These are phyloP conservation scores for Xylaria arbuscula DNA, from an alignment of 2,329 filamentous ascomycete genomes.

Conservation along the genomic window DNA sequence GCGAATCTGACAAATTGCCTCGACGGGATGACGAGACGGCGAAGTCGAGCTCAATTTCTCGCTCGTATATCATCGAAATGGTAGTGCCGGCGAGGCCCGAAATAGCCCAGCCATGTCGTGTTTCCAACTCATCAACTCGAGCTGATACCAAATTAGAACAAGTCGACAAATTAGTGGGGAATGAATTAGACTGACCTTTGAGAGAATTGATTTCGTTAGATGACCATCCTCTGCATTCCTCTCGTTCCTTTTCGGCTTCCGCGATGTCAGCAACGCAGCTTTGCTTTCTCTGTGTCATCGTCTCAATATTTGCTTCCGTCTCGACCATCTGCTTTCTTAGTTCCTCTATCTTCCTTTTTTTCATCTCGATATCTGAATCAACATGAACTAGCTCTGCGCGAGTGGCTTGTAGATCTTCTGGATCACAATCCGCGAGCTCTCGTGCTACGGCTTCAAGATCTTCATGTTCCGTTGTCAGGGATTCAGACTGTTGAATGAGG, in stretches of 20 bases:
- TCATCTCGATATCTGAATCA: conserved; percentile 75
- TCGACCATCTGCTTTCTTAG: conserved; percentile 74
- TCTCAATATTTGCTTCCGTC: conserved; percentile 72
- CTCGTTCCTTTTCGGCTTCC: conserved; percentile 83
- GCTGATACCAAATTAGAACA: conserved; percentile 61
- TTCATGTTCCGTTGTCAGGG: conserved; percentile 71
- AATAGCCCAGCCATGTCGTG: conserved; percentile 76
- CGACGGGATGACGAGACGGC: conserved; percentile 69
- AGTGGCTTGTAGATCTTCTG: conserved; percentile 78
- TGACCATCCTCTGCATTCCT: conserved; percentile 91
- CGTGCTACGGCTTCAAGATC: conserved; percentile 77
- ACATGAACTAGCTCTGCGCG: conserved; percentile 73
- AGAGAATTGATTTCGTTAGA: conserved; percentile 80
- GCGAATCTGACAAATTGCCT: conserved; percentile 56
- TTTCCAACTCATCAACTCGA: conserved; percentile 73
- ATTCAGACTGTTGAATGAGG: conserved; percentile 69
- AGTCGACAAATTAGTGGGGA: background rate
- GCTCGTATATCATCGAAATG: conserved; percentile 79
- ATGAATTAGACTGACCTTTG: conserved; percentile 68
- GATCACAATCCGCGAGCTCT: conserved; percentile 82
- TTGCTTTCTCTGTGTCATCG: conserved; percentile 73
- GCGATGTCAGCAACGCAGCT: conserved; percentile 79
- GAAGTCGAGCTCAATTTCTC: conserved; percentile 79
- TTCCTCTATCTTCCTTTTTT: conserved; percentile 73
- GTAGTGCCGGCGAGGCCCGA: conserved; percentile 70